These are phyloP conservation scores for Rhododendron ovatum DNA, from an alignment of 148 eudicot genomes.

Conservation along the genomic window DNA sequence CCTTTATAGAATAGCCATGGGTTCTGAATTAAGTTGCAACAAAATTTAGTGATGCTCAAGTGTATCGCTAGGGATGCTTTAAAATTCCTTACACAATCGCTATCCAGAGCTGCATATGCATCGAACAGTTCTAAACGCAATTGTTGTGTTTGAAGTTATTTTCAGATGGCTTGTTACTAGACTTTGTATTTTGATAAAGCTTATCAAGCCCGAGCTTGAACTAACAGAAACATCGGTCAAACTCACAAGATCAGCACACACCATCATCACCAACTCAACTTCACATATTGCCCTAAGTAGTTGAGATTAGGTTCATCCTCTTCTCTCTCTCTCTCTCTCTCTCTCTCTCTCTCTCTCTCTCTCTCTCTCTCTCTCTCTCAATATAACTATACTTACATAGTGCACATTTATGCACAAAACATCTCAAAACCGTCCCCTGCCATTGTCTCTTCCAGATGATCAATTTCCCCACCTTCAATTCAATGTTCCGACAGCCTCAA, in stretches of 20 bases:
- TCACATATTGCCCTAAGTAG: background rate
- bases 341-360: background rate
- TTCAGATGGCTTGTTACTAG: no score
- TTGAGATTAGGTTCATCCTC: slow-evolving; percentile 26
- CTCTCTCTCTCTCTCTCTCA: background rate
- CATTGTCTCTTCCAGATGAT: slow-evolving; percentile 3
- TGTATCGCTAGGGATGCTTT: no score
- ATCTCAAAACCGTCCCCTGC: background rate
- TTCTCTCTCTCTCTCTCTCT: background rate
- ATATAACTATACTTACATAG: background rate
- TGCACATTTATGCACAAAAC: background rate
- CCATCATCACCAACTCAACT: background rate
- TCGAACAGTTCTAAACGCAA: no score
- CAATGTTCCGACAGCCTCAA: slow-evolving; percentile 22
- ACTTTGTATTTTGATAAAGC: background rate
- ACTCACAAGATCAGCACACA: background rate
- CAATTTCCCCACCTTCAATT: slow-evolving; percentile 24
- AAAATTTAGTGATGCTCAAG: no score
- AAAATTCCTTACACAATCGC: no score
- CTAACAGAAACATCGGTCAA: background rate
- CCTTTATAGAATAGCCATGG: no score
- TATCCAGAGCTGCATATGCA: no score
- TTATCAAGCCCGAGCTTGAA: background rate
- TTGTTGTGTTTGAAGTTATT: no score
- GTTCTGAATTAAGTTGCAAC: no score